Percentiles rank a stretch among this genome's conserved stretches.
These are phyloP conservation scores for Collybia nuda DNA, from an alignment of 768 basidiomycete genomes.

Conservation along the genomic window DNA sequence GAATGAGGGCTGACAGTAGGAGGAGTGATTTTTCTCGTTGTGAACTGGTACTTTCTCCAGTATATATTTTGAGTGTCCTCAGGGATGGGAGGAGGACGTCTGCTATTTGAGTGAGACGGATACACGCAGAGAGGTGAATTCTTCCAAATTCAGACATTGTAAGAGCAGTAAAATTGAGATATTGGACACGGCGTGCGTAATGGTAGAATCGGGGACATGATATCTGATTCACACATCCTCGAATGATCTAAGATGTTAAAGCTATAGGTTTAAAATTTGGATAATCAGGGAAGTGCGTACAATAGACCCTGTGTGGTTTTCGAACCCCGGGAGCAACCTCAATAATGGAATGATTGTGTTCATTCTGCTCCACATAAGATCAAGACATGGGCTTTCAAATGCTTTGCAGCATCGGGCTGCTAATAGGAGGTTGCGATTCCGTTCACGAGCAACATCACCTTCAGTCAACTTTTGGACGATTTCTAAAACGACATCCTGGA, in stretches of 20 bases:
- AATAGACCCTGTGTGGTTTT: constrained; percentile 1
- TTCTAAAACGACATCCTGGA: too few species aligned
- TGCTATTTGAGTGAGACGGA: neutral
- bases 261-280: neutral
- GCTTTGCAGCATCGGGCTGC: constrained; percentile 9
- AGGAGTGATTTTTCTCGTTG: neutral
- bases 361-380: constrained; percentile 9
- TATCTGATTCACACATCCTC: neutral
- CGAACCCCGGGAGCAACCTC: constrained; percentile 4
- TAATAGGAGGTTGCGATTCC: neutral
- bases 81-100: constrained; percentile 1
- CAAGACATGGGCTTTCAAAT: constrained; percentile 5
- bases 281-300: neutral
- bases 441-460: neutral
- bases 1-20: constrained; percentile 1
- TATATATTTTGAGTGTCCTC: neutral
- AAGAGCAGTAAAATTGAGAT: neutral
- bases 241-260: neutral
- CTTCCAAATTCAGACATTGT: neutral
- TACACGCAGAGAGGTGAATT: neutral
- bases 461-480: neutral
- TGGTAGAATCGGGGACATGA: neutral
- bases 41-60: neutral
- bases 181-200: neutral
- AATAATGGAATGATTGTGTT: constrained; percentile 6